phyloP scores from a whole-genome alignment of 2,329 filamentous ascomycete species.

The Paecilomyces dactylethromorphus region DNA sequence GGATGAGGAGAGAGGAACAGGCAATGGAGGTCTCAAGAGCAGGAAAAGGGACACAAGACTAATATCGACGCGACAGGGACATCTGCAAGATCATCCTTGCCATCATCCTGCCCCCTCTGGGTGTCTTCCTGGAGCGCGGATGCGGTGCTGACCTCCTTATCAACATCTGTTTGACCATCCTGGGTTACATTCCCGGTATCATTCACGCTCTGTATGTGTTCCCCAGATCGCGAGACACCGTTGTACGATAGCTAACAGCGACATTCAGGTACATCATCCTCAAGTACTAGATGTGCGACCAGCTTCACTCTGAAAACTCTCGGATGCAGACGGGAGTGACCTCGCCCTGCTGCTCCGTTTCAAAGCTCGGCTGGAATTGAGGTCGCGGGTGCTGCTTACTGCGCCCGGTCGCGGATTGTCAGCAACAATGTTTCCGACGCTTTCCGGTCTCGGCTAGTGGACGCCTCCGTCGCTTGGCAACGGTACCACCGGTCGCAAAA shows the following conservation, averaged over 20 bases:
- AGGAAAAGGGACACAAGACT: neutral
- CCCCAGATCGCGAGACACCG: slow-evolving; percentile 1
- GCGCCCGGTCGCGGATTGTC: neutral
- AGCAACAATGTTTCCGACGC: neutral
- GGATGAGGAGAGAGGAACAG: neutral
- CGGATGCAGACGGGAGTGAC: neutral
- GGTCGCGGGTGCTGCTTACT: neutral
- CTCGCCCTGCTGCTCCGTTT: neutral
- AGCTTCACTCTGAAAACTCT: neutral
- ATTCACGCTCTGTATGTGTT: slow-evolving; percentile 75
- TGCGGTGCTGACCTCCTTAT: slow-evolving; percentile 83
- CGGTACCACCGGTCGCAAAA: neutral
- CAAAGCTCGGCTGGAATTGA: neutral
- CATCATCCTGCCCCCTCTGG: slow-evolving; percentile 80
- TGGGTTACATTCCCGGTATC: slow-evolving; percentile 74
- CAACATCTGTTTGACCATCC: slow-evolving; percentile 82
- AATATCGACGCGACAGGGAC: slow-evolving; percentile 44
- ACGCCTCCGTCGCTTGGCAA: neutral
- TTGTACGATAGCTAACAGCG: neutral
- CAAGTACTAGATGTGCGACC: slow-evolving; percentile 60
- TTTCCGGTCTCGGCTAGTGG: neutral
- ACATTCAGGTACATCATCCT: slow-evolving; percentile 68
- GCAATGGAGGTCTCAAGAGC: neutral
- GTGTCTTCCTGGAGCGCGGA: slow-evolving; percentile 90
- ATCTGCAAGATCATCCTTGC: slow-evolving; percentile 82